phyloP scores from a whole-genome alignment of 257 asterid species.

The Plantago elongata region DNA sequence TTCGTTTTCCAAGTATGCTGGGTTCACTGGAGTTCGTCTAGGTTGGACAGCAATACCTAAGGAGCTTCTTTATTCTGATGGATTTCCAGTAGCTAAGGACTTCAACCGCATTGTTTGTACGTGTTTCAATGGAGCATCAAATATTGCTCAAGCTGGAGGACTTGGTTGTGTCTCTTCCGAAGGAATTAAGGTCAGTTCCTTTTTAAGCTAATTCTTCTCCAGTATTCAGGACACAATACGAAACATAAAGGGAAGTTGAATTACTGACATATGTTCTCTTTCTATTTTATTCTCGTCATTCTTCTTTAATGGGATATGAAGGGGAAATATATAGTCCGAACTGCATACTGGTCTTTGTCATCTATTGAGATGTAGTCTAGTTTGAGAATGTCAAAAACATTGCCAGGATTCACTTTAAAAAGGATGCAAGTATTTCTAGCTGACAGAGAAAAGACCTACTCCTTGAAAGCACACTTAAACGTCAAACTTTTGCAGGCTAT shows the following conservation, averaged over 20 bases:
- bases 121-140: conserved; percentile 91
- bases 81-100: conserved; percentile 89
- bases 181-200: conserved; percentile 69
- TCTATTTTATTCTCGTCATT: no score
- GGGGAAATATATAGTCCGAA: no score
- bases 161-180: conserved; percentile 79
- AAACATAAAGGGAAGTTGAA: neutral
- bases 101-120: conserved; percentile 95
- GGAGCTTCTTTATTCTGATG: conserved; percentile 78
- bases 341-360: no score
- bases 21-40: conserved; percentile 95
- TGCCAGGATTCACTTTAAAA: neutral
- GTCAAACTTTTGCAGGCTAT: conserved; percentile 55
- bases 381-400: neutral
- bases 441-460: neutral
- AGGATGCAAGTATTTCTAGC: neutral
- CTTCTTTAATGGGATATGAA: no score
- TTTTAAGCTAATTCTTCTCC: neutral
- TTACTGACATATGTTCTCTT: no score
- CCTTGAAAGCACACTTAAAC: neutral
- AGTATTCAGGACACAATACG: neutral
- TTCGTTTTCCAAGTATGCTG: conserved; percentile 93
- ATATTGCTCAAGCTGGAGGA: conserved; percentile 96
- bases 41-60: conserved; percentile 97
- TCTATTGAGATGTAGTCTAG: neutral